These are phyloP conservation scores for Adansonia grandidieri DNA, from an alignment of 441 rosid genomes.

Conservation along the genomic window DNA sequence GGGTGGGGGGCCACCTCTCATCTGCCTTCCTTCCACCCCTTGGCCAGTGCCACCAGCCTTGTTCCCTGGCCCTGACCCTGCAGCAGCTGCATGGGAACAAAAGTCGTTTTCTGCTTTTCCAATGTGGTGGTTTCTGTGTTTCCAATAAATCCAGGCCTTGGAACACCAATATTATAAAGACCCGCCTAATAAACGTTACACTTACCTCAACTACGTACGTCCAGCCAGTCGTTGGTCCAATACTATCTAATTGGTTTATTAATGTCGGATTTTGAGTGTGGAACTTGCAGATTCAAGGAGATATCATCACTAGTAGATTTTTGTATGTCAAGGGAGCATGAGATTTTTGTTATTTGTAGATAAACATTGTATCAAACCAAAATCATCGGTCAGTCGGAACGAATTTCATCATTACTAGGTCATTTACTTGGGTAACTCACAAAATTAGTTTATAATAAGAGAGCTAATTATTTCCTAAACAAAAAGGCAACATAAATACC, in stretches of 20 bases:
- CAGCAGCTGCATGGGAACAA: constrained; percentile 16
- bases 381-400: not conserved
- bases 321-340: not conserved
- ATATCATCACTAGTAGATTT: not conserved
- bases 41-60: not conserved
- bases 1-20: not conserved
- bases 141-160: constrained; percentile 6
- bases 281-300: not conserved
- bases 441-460: not conserved
- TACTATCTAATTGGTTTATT: not conserved
- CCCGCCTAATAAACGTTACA: not conserved
- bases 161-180: not conserved
- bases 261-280: not conserved
- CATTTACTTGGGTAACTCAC: not conserved
- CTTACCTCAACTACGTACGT: not conserved
- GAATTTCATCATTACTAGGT: not conserved
- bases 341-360: not conserved
- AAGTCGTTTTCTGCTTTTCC: constrained; percentile 42
- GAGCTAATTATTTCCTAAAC: not conserved
- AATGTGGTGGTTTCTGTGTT: constrained; percentile 32
- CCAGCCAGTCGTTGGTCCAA: constrained; percentile 17
- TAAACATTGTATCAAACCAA: not conserved
- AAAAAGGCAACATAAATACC: not conserved
- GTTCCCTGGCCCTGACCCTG: not conserved
- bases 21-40: too few species aligned